A percentile compares a stretch with the other conserved stretches of the same genome.
phyloP scores from a whole-genome alignment of 768 basidiomycete genomes.

The Boletus sp. region DNA sequence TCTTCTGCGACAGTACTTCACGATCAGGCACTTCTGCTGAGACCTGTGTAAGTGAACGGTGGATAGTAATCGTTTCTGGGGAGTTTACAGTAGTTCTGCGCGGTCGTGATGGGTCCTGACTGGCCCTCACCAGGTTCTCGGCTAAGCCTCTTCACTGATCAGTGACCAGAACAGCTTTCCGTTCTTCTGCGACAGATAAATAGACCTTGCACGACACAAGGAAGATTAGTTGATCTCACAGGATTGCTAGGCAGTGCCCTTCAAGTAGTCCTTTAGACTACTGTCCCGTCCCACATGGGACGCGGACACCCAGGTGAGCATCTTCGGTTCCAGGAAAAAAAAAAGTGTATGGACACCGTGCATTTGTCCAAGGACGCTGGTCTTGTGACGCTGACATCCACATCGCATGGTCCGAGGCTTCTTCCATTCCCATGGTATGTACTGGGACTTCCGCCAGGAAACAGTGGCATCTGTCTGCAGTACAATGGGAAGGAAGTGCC shows the following conservation, averaged over 20 bases:
- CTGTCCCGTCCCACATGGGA: not conserved
- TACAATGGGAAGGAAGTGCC: slow-evolving; percentile 38
- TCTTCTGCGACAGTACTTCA: slow-evolving; percentile 5
- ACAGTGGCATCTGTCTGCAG: slow-evolving; percentile 30
- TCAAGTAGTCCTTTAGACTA: slow-evolving; percentile 9
- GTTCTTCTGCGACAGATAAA: slow-evolving; percentile 1
- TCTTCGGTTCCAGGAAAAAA: not conserved
- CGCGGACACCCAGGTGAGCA: slow-evolving; percentile 3
- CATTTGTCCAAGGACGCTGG: slow-evolving; percentile 17
- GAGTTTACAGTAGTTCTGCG: not conserved
- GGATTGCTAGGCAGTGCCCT: not conserved
- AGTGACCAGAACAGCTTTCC: not conserved
- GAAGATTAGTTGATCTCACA: not conserved
- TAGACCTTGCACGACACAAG: not conserved
- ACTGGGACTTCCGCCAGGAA: slow-evolving; percentile 32
- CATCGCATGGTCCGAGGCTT: slow-evolving; percentile 40
- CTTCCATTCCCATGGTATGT: slow-evolving; percentile 61
- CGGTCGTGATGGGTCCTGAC: not conserved
- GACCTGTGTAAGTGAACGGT: slow-evolving; percentile 9
- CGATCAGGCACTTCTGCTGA: not conserved
- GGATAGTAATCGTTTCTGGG: not conserved
- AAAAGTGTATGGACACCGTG: not conserved
- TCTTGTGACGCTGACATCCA: slow-evolving; percentile 21
- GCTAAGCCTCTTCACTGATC: not conserved
- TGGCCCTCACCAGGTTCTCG: not conserved